Evolutionary conservation across 805 yeast species (phyloP).

Genomic region (Candida gorgasii): DNA sequence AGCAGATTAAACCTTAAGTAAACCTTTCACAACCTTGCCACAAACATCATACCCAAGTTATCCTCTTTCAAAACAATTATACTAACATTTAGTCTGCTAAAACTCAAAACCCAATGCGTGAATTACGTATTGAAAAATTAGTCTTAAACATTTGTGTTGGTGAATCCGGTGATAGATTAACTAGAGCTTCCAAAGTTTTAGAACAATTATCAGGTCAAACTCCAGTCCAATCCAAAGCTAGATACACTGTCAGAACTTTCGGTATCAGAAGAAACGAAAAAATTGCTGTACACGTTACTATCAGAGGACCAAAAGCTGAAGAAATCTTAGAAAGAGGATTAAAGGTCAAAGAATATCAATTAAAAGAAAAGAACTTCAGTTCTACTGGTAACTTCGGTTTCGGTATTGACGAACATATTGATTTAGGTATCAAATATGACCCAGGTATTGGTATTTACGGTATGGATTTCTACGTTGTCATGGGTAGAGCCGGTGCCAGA

Average conservation of each 20-base stretch:
- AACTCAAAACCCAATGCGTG: conserved; percentile 95
- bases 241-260: conserved; percentile 99
- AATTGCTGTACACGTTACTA: conserved; percentile 98
- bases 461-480: conserved; percentile 99
- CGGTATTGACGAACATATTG: conserved; percentile 99
- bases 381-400: conserved; percentile 99
- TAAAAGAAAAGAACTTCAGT: conserved; percentile 91
- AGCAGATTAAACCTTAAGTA: too few relatives aligned
- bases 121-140: conserved; percentile 97
- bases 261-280: conserved; percentile 99
- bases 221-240: conserved; percentile 99
- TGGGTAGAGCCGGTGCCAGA: conserved; percentile 99
- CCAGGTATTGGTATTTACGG: conserved; percentile 99
- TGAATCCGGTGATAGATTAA: conserved; percentile 99
- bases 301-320: conserved; percentile 95
- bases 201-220: conserved; percentile 99
- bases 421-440: conserved; percentile 99
- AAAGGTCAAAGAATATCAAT: conserved; percentile 99
- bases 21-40: too few relatives aligned
- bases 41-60: neutral
- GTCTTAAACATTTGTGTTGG: conserved; percentile 99
- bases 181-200: conserved; percentile 99
- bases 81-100: conserved; percentile 21
- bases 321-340: conserved; percentile 99
- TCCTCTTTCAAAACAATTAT: neutral